Percentiles rank a stretch among this genome's conserved stretches.
Evolutionary conservation across 2,329 filamentous ascomycete species (phyloP).

Genomic region (Colletotrichum tamarilloi): DNA sequence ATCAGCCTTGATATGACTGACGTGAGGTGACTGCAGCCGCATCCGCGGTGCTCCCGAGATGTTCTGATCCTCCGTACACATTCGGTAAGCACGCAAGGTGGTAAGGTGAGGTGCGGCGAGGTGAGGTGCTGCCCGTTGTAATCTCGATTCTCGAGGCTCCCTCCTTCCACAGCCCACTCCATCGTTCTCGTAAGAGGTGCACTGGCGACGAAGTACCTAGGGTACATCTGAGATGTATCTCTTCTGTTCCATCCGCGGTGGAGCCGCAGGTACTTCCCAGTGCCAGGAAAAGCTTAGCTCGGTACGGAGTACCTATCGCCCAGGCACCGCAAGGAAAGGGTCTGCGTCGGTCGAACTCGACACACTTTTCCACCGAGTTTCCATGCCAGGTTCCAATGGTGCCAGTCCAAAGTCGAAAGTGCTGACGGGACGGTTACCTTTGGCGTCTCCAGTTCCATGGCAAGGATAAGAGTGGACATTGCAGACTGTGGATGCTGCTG

Average conservation of each 20-base stretch:
- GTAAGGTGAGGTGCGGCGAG: not conserved
- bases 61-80: no score
- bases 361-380: not conserved
- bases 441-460: conserved; percentile 2
- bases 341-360: not conserved
- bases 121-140: not conserved
- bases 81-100: no score
- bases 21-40: not conserved
- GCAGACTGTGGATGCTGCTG: conserved; percentile 9
- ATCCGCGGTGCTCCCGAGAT: not conserved
- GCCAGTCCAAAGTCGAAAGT: not conserved
- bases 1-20: not conserved
- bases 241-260: conserved; percentile 17
- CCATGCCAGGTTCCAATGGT: not conserved
- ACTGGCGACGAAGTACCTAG: not conserved
- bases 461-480: not conserved
- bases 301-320: not conserved
- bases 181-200: not conserved
- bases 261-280: not conserved
- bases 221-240: not conserved
- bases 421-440: not conserved
- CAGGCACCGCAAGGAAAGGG: conserved; percentile 11
- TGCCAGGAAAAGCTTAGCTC: conserved; percentile 28
- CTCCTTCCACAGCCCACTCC: not conserved
- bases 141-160: conserved; percentile 7